A percentile compares a stretch with the other conserved stretches of the same genome.
Evolutionary conservation across 768 basidiomycete species (phyloP).

Genomic region (Mrakia hoshinonis): DNA sequence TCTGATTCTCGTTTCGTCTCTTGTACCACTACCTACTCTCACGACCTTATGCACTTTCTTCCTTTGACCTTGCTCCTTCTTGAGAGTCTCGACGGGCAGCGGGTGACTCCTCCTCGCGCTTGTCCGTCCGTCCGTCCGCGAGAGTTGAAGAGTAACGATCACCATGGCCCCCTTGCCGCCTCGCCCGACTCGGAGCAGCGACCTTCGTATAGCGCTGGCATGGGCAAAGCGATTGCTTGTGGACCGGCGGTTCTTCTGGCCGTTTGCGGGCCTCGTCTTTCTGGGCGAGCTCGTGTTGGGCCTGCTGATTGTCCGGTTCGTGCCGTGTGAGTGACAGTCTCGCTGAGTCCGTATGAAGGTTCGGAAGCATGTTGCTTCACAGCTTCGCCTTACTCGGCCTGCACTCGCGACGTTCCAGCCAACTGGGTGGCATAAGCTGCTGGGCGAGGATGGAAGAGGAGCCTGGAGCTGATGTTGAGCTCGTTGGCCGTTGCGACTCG

Average conservation of each 20-base stretch:
- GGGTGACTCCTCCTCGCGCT: no score
- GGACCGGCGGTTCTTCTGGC: conserved; percentile 16
- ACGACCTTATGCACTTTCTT: background rate
- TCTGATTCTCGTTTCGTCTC: background rate
- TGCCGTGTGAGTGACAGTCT: conserved; percentile 61
- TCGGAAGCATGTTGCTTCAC: background rate
- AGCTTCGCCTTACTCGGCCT: no score
- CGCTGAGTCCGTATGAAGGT: background rate
- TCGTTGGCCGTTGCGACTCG: background rate
- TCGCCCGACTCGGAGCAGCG: background rate
- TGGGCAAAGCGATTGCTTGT: background rate
- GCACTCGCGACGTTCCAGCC: no score
- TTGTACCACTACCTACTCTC: background rate
- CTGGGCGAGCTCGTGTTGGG: conserved; percentile 70
- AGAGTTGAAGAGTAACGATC: no score
- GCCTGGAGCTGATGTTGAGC: no score
- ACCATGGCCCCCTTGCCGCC: conserved; percentile 6
- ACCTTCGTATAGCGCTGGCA: background rate
- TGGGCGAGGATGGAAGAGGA: background rate
- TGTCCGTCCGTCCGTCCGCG: no score
- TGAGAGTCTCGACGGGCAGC: no score
- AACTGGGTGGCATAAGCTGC: background rate
- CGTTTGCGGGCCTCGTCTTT: conserved; percentile 54
- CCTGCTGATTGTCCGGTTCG: conserved; percentile 64
- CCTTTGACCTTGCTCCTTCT: background rate